A percentile compares a stretch with the other conserved stretches of the same genome.
Conservation (phyloP, 805 yeast genomes). For the Metschnikowia corniflorae region DNA sequence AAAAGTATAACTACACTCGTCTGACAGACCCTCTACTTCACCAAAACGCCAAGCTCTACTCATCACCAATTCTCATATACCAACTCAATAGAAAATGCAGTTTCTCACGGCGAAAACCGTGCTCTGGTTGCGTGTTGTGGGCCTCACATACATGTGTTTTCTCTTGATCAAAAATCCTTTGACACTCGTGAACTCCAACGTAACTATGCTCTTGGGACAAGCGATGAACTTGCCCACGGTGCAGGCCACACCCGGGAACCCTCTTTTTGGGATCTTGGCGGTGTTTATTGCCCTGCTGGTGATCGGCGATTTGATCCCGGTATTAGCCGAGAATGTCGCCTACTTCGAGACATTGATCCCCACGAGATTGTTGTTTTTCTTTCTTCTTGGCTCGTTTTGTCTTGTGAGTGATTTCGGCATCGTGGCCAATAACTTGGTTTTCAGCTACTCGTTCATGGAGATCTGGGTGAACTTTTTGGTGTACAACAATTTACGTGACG, state of each 20-base stretch:
- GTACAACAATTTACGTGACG: conserved; percentile 62
- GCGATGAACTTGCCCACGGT: conserved; percentile 51
- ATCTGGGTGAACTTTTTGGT: conserved; percentile 67
- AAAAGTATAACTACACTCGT: no score
- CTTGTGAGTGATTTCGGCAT: conserved; percentile 43
- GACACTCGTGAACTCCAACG: conserved; percentile 41
- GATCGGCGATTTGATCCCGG: conserved; percentile 54
- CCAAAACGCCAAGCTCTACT: no score
- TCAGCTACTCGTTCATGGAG: conserved; percentile 58
- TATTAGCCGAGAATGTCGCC: conserved; percentile 33
- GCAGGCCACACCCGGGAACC: conserved; percentile 34
- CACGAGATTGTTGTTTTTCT: conserved; percentile 47
- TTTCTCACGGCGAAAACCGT: conserved; percentile 49
- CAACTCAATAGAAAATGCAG: conserved; percentile 48
- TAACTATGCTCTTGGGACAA: conserved; percentile 51
- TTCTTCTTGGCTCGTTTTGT: conserved; percentile 47
- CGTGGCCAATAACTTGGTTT: conserved; percentile 61
- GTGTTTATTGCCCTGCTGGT: conserved; percentile 44
- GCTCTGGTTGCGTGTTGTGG: conserved; percentile 44
- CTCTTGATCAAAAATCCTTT: conserved; percentile 47
- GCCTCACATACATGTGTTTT: conserved; percentile 43
- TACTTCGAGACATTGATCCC: conserved; percentile 65
- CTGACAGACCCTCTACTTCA: no score
- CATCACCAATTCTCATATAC: no score
- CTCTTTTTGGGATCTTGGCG: conserved; percentile 49